phyloP scores from a whole-genome alignment of 768 basidiomycete genomes.

The Boletus huronensis region DNA sequence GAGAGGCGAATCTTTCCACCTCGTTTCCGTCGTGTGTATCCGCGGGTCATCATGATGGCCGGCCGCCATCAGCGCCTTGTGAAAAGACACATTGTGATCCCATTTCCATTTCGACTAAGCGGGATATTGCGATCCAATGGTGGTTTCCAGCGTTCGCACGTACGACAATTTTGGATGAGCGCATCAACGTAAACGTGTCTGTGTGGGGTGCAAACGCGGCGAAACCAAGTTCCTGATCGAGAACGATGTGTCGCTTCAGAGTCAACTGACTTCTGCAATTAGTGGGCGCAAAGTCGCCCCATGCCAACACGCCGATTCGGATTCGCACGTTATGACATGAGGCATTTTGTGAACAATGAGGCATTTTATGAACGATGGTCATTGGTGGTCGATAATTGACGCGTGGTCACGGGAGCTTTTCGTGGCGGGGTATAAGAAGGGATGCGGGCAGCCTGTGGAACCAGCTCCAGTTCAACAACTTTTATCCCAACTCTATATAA shows the following conservation, averaged over 20 bases:
- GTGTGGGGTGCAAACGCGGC: background rate
- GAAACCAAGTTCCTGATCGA: background rate
- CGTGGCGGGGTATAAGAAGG: constrained; percentile 9
- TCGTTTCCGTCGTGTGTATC: background rate
- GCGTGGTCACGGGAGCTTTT: background rate
- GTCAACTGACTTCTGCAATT: background rate
- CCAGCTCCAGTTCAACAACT: no score
- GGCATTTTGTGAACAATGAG: background rate
- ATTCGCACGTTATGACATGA: background rate
- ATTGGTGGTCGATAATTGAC: background rate
- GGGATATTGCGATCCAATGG: background rate
- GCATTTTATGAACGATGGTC: background rate
- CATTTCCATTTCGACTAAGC: background rate
- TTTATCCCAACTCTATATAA: background rate
- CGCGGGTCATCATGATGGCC: background rate
- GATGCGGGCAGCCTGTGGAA: background rate
- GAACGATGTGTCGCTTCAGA: background rate
- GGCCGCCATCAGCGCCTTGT: no score
- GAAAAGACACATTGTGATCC: background rate
- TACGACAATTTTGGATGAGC: background rate
- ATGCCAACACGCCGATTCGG: background rate
- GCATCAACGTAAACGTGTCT: background rate
- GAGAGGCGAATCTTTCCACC: background rate
- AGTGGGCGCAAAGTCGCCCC: background rate
- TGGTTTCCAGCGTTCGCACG: background rate